These are phyloP conservation scores for Aspergillus amoenus DNA, from an alignment of 2,329 filamentous ascomycete species.

Conservation along the genomic window DNA sequence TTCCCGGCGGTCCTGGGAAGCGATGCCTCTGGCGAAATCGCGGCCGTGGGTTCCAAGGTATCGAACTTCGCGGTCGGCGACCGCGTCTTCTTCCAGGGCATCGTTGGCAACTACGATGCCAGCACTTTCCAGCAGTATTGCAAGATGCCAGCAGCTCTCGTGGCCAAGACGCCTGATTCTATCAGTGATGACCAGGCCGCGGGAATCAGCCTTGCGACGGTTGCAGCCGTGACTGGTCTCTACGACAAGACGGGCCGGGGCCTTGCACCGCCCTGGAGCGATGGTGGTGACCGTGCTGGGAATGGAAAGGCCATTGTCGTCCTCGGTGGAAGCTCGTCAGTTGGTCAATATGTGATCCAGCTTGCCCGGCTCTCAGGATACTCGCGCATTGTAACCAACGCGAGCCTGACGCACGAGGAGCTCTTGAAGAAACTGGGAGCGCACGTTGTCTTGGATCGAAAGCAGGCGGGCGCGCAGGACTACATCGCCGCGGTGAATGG, in stretches of 20 bases:
- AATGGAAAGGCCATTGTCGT: constrained; percentile 25
- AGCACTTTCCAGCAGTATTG: constrained; percentile 41
- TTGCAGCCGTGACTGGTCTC: constrained; percentile 19
- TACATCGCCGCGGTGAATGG: constrained; percentile 26
- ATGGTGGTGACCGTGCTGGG: constrained; percentile 20
- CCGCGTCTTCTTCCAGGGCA: constrained; percentile 38
- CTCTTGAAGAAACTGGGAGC: constrained; percentile 22
- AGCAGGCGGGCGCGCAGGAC: constrained; percentile 18
- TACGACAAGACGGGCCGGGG: constrained; percentile 21
- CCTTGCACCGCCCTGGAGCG: constrained; percentile 29
- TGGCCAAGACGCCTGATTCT: constrained; percentile 31
- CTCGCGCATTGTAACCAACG: constrained; percentile 33
- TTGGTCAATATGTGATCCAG: constrained; percentile 38
- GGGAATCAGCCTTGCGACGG: constrained; percentile 24
- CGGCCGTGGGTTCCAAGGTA: constrained; percentile 21
- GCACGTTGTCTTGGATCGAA: constrained; percentile 28
- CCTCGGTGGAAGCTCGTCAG: constrained; percentile 37
- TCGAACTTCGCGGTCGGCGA: constrained; percentile 22
- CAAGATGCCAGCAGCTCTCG: constrained; percentile 33
- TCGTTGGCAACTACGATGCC: constrained; percentile 29
- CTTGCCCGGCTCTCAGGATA: constrained; percentile 35
- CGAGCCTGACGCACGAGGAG: constrained; percentile 27
- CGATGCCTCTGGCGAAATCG: constrained; percentile 22
- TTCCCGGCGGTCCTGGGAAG: constrained; percentile 19
- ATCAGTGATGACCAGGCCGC: constrained; percentile 32